Evolutionary conservation across 352 stramenopile genomes (phyloP), one percentile per base, ranked within the genome.

Genomic region (Phytophthora boehmeriae): DNA sequence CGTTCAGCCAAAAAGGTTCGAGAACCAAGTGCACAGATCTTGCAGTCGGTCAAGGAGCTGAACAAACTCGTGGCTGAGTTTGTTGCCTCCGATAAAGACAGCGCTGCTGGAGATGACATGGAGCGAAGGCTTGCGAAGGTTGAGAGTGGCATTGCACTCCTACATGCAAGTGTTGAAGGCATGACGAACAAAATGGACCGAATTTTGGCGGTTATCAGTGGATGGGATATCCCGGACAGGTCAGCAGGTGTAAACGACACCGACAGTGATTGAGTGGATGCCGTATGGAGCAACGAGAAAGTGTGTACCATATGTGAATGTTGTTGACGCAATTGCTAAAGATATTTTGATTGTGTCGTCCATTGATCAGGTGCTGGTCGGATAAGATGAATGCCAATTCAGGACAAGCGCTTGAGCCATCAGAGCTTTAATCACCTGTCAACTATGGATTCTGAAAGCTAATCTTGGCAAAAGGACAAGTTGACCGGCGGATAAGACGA

Each of bases 31-130:
- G 32, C 27, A 5, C 32, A 63, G 44, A 63, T 55, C 25, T 30
- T 55, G 16, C 44, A 63, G 54, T 63, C 44, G n/a, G 45, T 63
- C 32, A 38, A 41, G n/a, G 22, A 43, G 32, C 30, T 62, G 43
- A 62, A 62, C 43, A 49, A 22, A 4, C 44, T 62, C 6, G 54
- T 62, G 34, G 45, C 32, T 3, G 34, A 54, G 8, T 62, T 62
- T 39, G 48, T 62, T 35, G 54, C 42, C 0, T 32, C 44, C 0
- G 54, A 38, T 11, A 30, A 14, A 4, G 54, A 55, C 4, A 45
- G 30, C 10, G 17, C 17, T 8, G 14, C 54, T 17, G 16, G 30
- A 13, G 16, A 2, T 34, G 28, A 46, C 16, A 35, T 44, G 19
- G 54, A 55, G 23, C 45, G 27, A n/a, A 47, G 54, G 1, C 34